These are phyloP conservation scores for Cicer bijugum DNA, from an alignment of 306 rosid species.

Conservation along the genomic window DNA sequence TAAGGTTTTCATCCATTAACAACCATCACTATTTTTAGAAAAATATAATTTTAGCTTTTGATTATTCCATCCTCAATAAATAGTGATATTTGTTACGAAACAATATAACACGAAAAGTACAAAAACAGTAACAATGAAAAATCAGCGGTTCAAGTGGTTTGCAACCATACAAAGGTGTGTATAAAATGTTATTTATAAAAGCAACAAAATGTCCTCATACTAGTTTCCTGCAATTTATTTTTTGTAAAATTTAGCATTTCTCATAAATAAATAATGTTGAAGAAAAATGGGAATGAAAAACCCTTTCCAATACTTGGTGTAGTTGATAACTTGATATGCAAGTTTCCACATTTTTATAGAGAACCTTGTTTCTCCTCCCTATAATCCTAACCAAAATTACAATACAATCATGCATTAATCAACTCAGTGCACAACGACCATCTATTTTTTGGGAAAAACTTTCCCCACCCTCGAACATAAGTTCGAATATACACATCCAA, in stretches of 20 bases:
- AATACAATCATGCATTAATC: neutral
- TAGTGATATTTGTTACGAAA: neutral
- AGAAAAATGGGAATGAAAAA: neutral
- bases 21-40: neutral
- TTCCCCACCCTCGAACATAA: no score
- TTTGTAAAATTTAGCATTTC: neutral
- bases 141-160: neutral
- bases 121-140: neutral
- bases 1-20: neutral
- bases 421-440: constrained; percentile 10
- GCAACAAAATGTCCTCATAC: neutral
- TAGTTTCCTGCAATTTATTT: neutral
- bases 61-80: neutral
- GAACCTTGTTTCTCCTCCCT: neutral
- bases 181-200: no score
- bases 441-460: neutral
- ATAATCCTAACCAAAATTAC: neutral
- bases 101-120: neutral
- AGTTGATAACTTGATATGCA: neutral
- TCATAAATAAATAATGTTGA: neutral
- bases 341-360: neutral
- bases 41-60: neutral
- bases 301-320: neutral
- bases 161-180: neutral
- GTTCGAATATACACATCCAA: no score